These are phyloP conservation scores for Microascus cirrosus DNA, from an alignment of 2,329 filamentous ascomycete species.

Conservation along the genomic window DNA sequence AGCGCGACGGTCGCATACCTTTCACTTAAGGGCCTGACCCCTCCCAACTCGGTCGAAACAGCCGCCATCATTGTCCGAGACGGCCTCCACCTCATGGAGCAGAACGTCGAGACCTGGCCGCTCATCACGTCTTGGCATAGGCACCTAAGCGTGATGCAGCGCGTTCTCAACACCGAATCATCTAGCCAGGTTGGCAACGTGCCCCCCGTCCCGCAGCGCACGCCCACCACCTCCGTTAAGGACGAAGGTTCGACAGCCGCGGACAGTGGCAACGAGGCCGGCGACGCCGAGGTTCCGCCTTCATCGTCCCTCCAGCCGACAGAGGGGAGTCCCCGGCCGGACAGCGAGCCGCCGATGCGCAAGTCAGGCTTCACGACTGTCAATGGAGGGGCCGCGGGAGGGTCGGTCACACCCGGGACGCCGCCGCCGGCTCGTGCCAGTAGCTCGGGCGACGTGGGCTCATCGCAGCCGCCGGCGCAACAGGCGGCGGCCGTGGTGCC, in stretches of 20 bases:
- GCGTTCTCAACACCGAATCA: constrained; percentile 44
- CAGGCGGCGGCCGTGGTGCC: background rate
- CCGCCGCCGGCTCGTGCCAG: constrained; percentile 28
- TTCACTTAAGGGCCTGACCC: constrained; percentile 49
- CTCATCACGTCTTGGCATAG: constrained; percentile 49
- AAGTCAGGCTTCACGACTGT: constrained; percentile 45
- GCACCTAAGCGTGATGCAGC: constrained; percentile 50
- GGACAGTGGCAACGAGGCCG: constrained; percentile 43
- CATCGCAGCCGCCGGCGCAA: too few species aligned
- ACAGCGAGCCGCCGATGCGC: constrained; percentile 37
- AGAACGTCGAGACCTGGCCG: constrained; percentile 48
- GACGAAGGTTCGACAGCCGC: constrained; percentile 44
- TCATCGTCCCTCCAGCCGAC: constrained; percentile 18
- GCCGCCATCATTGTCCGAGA: constrained; percentile 46
- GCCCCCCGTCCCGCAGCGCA: constrained; percentile 11
- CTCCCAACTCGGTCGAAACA: constrained; percentile 43
- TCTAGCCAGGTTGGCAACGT: constrained; percentile 15
- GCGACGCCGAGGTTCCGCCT: constrained; percentile 22
- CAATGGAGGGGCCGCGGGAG: constrained; percentile 35
- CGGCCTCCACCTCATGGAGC: constrained; percentile 46
- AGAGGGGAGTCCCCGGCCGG: constrained; percentile 26
- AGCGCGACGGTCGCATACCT: constrained; percentile 51
- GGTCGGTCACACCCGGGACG: constrained; percentile 33
- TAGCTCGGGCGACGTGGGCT: constrained; percentile 2
- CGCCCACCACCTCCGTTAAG: constrained; percentile 28